Conservation (phyloP, 179 eudicot genomes). For the Monotropa hypopitys region DNA sequence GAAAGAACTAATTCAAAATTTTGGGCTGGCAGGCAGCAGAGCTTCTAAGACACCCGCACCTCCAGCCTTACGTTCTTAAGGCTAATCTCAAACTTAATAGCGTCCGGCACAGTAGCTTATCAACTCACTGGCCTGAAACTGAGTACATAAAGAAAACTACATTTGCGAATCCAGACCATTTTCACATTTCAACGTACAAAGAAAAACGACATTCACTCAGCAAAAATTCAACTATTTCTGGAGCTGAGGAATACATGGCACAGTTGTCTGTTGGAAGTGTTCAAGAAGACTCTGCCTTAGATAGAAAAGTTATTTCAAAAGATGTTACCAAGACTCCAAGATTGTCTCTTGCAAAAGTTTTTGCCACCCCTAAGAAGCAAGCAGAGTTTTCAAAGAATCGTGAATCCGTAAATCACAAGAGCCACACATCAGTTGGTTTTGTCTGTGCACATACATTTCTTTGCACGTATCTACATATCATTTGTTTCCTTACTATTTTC, state of each 20-base stretch:
- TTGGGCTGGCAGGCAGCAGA: conserved; percentile 60
- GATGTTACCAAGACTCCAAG: conserved; percentile 28
- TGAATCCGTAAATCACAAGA: conserved; percentile 37
- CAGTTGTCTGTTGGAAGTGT: conserved; percentile 42
- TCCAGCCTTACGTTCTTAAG: conserved; percentile 69
- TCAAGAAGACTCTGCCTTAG: conserved; percentile 34
- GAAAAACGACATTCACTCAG: conserved; percentile 42
- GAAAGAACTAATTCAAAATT: neutral
- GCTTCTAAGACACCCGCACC: conserved; percentile 69
- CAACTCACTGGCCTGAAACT: conserved; percentile 40
- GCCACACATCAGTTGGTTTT: neutral
- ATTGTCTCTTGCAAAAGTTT: conserved; percentile 40
- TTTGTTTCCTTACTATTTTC: too few relatives aligned
- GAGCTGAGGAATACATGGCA: conserved; percentile 30
- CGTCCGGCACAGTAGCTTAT: conserved; percentile 58
- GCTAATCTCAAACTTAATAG: conserved; percentile 53
- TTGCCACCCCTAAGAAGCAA: conserved; percentile 38
- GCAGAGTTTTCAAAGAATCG: conserved; percentile 49
- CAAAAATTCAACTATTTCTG: conserved; percentile 71
- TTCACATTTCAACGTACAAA: conserved; percentile 31
- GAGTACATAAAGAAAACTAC: conserved; percentile 40
- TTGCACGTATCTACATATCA: neutral
- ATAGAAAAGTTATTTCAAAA: conserved; percentile 39
- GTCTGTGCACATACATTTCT: neutral
- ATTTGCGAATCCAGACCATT: conserved; percentile 46